Conservation (phyloP, 305 asterid genomes). For the Rubia peregrina region DNA sequence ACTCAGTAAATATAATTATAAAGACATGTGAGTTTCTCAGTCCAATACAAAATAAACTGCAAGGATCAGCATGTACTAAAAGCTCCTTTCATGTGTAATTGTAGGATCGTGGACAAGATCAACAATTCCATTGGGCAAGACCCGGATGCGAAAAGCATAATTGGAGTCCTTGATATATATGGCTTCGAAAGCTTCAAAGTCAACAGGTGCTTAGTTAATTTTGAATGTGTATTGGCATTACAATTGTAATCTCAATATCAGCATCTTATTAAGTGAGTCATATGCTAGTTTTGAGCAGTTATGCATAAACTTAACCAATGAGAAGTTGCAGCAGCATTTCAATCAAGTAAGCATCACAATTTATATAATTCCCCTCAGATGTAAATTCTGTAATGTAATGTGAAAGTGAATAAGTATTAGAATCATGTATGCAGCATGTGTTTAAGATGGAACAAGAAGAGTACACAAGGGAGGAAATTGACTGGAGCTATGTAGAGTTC, state of each 20-base stretch:
- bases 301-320: conserved; percentile 87
- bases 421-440: conserved; percentile 57
- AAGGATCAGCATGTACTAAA: background rate
- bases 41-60: background rate
- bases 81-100: conserved; percentile 1
- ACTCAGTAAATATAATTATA: background rate
- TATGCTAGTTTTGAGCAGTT: conserved; percentile 77
- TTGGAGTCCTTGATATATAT: conserved; percentile 87
- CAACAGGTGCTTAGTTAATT: conserved; percentile 48
- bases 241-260: conserved; percentile 16
- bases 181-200: conserved; percentile 95
- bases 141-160: conserved; percentile 75
- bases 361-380: conserved; percentile 10
- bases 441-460: conserved; percentile 99
- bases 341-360: conserved; percentile 52
- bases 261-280: conserved; percentile 17
- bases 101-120: conserved; percentile 94
- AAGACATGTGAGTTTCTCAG: background rate
- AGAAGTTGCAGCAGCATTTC: conserved; percentile 97
- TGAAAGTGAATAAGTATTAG: conserved; percentile 17
- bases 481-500: conserved; percentile 95
- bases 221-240: background rate
- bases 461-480: conserved; percentile 80
- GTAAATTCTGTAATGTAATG: conserved; percentile 6
- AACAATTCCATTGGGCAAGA: conserved; percentile 89